Evolutionary conservation across 2,329 filamentous ascomycete genomes (phyloP).

Genomic region (Botrytis pseudocinerea): DNA sequence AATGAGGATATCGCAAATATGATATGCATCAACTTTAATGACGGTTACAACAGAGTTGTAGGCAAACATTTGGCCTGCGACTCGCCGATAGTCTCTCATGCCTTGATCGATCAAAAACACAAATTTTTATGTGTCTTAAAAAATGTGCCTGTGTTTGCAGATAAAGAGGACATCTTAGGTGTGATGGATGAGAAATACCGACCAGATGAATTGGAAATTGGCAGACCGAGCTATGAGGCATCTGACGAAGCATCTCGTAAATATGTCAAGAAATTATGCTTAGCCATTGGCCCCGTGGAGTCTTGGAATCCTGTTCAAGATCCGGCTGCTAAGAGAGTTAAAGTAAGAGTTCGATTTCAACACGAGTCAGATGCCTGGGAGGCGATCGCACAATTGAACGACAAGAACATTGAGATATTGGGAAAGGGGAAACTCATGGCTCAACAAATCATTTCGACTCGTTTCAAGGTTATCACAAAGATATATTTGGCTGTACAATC

Average conservation of each 20-base stretch:
- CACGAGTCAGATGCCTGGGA: conserved; percentile 43
- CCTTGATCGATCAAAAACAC: neutral
- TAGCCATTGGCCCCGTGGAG: neutral
- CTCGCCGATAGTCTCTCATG: neutral
- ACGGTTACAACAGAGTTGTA: neutral
- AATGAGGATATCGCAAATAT: neutral
- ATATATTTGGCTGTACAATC: conserved; percentile 42
- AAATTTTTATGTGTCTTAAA: neutral
- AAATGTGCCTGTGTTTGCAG: neutral
- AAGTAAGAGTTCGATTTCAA: conserved; percentile 45
- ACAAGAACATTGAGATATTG: conserved; percentile 40
- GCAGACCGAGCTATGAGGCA: neutral
- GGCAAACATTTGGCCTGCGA: neutral
- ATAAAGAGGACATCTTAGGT: neutral
- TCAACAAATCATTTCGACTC: conserved; percentile 43
- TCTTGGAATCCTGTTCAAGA: neutral
- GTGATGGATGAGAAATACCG: neutral
- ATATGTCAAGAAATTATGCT: neutral
- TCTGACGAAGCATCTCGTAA: neutral
- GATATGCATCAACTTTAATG: neutral
- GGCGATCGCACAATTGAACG: conserved; percentile 41
- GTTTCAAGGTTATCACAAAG: conserved; percentile 43
- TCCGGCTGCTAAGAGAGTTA: conserved; percentile 31
- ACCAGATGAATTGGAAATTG: neutral
- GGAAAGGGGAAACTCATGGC: conserved; percentile 42